These are phyloP conservation scores for Spizellomyces sp. DNA, from an alignment of 192 early-diverging fungal species.

Conservation along the genomic window DNA sequence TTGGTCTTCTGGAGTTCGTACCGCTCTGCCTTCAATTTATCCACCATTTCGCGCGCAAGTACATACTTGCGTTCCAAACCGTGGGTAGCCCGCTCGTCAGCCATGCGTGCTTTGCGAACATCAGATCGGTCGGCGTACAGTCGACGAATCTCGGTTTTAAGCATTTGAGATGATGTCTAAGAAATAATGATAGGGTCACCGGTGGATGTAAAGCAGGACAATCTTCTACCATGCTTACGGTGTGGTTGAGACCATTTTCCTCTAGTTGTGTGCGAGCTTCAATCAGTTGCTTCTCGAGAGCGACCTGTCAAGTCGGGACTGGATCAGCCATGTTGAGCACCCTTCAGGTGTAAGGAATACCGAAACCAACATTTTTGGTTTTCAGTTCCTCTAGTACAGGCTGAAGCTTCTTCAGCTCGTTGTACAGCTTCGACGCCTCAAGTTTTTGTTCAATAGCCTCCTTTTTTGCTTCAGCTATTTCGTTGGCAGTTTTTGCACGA, in stretches of 20 bases:
- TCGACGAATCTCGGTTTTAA: slow-evolving; percentile 50
- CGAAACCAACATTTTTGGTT: slow-evolving; percentile 42
- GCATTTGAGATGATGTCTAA: slow-evolving; percentile 48
- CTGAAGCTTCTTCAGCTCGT: slow-evolving; percentile 42
- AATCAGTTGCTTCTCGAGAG: slow-evolving; percentile 44
- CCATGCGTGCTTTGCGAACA: slow-evolving; percentile 29
- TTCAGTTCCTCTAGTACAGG: slow-evolving; percentile 45
- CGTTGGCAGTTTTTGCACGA: slow-evolving; percentile 38
- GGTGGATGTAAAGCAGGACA: background rate
- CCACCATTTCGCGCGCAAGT: slow-evolving; percentile 46
- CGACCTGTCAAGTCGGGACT: slow-evolving; percentile 24
- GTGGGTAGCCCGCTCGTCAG: slow-evolving; percentile 35
- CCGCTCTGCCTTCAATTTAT: slow-evolving; percentile 46
- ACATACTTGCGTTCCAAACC: slow-evolving; percentile 45
- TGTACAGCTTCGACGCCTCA: slow-evolving; percentile 50
- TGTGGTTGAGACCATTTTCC: slow-evolving; percentile 43
- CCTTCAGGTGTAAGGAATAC: background rate
- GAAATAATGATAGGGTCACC: background rate
- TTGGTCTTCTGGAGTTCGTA: slow-evolving; percentile 34
- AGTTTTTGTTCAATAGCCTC: slow-evolving; percentile 52
- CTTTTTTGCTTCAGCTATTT: slow-evolving; percentile 38
- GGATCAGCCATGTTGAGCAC: background rate
- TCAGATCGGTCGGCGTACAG: slow-evolving; percentile 34
- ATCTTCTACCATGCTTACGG: slow-evolving; percentile 18
- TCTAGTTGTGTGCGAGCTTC: slow-evolving; percentile 43